These are phyloP conservation scores for Populus davidiana DNA, from an alignment of 345 rosid genomes.

Conservation along the genomic window DNA sequence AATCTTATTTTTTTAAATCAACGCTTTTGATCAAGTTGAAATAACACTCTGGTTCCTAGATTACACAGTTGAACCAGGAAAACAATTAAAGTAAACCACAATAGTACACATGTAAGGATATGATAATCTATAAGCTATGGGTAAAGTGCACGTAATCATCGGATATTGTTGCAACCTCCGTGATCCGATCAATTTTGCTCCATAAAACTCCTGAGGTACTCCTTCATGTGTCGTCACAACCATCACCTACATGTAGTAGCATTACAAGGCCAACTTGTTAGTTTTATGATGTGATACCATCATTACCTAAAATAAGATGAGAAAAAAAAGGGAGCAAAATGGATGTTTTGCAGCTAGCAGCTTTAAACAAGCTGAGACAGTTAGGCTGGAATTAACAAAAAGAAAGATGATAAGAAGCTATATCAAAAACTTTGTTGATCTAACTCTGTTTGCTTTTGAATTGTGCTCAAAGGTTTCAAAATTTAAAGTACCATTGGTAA, in stretches of 20 bases:
- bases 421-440: neutral
- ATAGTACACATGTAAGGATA: neutral
- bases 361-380: neutral
- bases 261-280: constrained; percentile 7
- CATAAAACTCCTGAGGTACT: constrained; percentile 89
- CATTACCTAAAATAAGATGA: neutral
- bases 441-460: neutral
- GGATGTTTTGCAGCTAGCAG: neutral
- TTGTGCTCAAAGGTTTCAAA: neutral
- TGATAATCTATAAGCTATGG: neutral
- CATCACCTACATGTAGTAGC: constrained; percentile 55
- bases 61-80: constrained; percentile 1
- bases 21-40: neutral
- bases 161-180: constrained; percentile 51
- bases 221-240: constrained; percentile 99
- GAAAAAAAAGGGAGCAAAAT: neutral
- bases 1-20: neutral
- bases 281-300: constrained; percentile 1
- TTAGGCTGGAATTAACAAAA: constrained; percentile 3
- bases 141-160: neutral
- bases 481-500: neutral
- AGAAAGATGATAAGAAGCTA: constrained; percentile 2
- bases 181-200: constrained; percentile 94
- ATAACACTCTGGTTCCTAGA: neutral
- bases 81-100: neutral